phyloP scores from a whole-genome alignment of 2,329 filamentous ascomycete genomes.

The Diaporthe velutina region DNA sequence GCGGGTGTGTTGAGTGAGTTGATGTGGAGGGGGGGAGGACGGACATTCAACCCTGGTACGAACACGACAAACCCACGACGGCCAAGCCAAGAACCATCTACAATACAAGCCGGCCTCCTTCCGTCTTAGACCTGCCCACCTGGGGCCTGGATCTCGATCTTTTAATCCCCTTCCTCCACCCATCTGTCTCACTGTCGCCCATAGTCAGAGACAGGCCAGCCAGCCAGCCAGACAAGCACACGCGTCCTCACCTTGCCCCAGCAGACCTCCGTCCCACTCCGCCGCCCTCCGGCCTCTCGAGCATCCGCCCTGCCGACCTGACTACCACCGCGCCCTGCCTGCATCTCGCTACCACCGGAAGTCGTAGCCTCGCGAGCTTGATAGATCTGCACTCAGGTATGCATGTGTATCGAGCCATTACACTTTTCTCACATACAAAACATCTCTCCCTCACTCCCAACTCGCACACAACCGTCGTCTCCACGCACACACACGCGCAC shows the following conservation, averaged over 20 bases:
- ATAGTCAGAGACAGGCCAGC: too few species aligned
- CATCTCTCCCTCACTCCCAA: too few species aligned
- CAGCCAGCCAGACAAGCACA: background rate
- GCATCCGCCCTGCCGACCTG: constrained; percentile 12
- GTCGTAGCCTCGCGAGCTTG: background rate
- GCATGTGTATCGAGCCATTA: background rate
- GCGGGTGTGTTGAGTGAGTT: background rate
- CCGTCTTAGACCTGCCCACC: background rate
- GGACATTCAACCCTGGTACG: background rate
- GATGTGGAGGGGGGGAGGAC: background rate
- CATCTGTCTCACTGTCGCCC: background rate
- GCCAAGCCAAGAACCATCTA: constrained; percentile 8
- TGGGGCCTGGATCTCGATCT: constrained; percentile 1
- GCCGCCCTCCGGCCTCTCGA: constrained; percentile 14
- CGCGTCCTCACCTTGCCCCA: background rate
- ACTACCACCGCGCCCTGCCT: constrained; percentile 1
- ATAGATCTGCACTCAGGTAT: background rate
- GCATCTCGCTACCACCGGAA: constrained; percentile 21
- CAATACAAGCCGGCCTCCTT: background rate
- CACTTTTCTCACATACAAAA: too few species aligned
- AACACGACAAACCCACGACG: constrained; percentile 25
- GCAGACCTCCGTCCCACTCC: constrained; percentile 26
- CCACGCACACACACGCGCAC: background rate
- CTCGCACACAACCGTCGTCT: too few species aligned
- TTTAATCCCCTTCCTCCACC: constrained; percentile 14